These are phyloP conservation scores for Graphilbum sp. DNA, from an alignment of 2,329 filamentous ascomycete genomes.

Conservation along the genomic window DNA sequence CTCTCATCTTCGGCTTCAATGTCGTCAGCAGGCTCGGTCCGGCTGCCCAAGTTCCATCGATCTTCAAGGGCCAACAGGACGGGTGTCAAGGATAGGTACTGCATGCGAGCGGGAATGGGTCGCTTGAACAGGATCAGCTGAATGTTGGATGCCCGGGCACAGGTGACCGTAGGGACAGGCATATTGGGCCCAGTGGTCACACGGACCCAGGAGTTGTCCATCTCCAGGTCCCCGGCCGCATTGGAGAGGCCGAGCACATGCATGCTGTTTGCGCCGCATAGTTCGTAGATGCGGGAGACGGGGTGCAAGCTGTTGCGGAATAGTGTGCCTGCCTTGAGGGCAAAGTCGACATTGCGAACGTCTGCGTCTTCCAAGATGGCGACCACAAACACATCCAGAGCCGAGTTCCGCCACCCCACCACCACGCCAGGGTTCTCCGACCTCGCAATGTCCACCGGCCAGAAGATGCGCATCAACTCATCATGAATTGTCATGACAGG, in stretches of 20 bases:
- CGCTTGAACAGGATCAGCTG: conserved; percentile 84
- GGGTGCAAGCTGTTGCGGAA: conserved; percentile 71
- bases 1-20: conserved; percentile 59
- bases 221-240: conserved; percentile 20
- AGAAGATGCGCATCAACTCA: conserved; percentile 96
- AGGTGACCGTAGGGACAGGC: conserved; percentile 56
- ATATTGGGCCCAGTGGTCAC: conserved; percentile 34
- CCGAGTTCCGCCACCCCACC: conserved; percentile 91
- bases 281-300: conserved; percentile 61
- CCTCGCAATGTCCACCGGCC: conserved; percentile 71
- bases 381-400: conserved; percentile 77
- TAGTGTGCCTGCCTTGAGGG: conserved; percentile 67
- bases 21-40: conserved; percentile 23
- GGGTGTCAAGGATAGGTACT: conserved; percentile 83
- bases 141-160: conserved; percentile 53
- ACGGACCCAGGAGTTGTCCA: conserved; percentile 53
- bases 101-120: conserved; percentile 75
- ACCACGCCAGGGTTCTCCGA: conserved; percentile 67
- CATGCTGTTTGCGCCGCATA: conserved; percentile 71
- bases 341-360: conserved; percentile 71
- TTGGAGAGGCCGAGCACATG: conserved; percentile 80
- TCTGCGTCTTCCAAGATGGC: conserved; percentile 83
- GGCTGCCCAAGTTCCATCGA: conserved; percentile 28
- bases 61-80: conserved; percentile 77
- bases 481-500: conserved; percentile 53